These are phyloP conservation scores for Phoma sp. DNA, from an alignment of 2,329 filamentous ascomycete species.

Conservation along the genomic window DNA sequence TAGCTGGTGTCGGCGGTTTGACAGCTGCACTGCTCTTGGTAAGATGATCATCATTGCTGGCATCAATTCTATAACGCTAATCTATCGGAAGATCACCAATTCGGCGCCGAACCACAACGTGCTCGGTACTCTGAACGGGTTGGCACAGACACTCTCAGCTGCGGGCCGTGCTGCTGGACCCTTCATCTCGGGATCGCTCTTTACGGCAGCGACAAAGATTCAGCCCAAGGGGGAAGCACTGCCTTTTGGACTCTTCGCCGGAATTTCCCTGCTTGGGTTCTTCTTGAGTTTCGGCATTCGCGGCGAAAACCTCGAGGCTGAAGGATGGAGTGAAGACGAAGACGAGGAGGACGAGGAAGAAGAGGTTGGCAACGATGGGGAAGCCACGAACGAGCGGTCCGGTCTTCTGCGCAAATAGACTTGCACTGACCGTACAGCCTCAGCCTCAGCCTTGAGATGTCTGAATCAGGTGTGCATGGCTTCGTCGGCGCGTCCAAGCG, in stretches of 20 bases:
- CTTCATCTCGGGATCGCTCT: conserved; percentile 84
- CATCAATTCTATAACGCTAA: conserved; percentile 15
- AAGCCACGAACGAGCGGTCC: conserved; percentile 34
- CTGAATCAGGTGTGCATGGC: conserved; percentile 11
- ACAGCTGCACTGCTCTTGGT: conserved; percentile 89
- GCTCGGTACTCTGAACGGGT: conserved; percentile 87
- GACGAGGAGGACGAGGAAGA: conserved; percentile 38
- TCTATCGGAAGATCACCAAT: conserved; percentile 76
- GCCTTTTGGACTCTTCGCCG: conserved; percentile 86
- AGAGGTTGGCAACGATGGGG: conserved; percentile 22
- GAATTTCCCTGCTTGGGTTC: conserved; percentile 81
- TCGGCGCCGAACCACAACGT: conserved; percentile 85
- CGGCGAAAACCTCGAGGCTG: conserved; percentile 64
- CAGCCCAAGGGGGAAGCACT: conserved; percentile 81
- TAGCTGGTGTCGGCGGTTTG: conserved; percentile 85
- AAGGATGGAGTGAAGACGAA: conserved; percentile 57
- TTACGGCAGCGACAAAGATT: conserved; percentile 76
- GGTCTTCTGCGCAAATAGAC: conserved; percentile 38
- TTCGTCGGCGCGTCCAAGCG: conserved; percentile 8
- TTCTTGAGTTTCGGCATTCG: conserved; percentile 78
- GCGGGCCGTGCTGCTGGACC: conserved; percentile 88
- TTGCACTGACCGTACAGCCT: conserved; percentile 2
- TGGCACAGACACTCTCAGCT: conserved; percentile 92
- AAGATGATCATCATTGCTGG: conserved; percentile 44
- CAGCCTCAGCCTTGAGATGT: background rate